Evolutionary conservation across 306 rosid genomes (phyloP).

Genomic region (Lathyrus oleraceus): DNA sequence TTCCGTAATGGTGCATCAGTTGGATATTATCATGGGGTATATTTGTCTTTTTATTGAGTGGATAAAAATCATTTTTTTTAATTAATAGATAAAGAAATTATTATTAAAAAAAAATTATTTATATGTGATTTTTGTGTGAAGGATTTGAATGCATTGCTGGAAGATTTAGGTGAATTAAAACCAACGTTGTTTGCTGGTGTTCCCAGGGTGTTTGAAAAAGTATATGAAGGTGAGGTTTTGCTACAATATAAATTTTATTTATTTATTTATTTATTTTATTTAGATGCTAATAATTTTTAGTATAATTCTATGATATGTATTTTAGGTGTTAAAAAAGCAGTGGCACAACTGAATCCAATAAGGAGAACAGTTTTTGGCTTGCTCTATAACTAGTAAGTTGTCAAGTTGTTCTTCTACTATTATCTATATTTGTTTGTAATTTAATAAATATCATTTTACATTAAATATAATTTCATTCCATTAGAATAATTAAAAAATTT

Average conservation of each 20-base stretch:
- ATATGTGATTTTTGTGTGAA: constrained; percentile 28
- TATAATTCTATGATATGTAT: neutral
- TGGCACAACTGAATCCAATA: constrained; percentile 67
- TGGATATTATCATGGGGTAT: constrained; percentile 93
- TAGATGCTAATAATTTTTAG: neutral
- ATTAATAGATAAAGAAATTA: too few relatives aligned
- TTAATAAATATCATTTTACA: too few relatives aligned
- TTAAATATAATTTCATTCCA: too few relatives aligned
- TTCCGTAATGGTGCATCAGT: constrained; percentile 81
- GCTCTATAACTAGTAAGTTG: constrained; percentile 68
- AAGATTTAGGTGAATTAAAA: constrained; percentile 74
- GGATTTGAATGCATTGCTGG: constrained; percentile 71
- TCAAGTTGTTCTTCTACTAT: neutral
- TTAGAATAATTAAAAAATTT: too few relatives aligned
- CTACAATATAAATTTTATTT: neutral
- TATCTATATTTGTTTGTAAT: too few relatives aligned
- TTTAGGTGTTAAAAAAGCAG: constrained; percentile 75
- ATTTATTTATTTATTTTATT: neutral
- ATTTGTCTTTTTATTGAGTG: neutral
- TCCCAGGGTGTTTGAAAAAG: constrained; percentile 77
- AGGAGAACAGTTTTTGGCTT: constrained; percentile 65
- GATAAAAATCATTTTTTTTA: too few relatives aligned
- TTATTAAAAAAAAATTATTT: too few relatives aligned
- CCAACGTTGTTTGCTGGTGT: constrained; percentile 86
- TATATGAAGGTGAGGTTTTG: constrained; percentile 63